Percentiles rank a stretch among this genome's conserved stretches.
These are phyloP conservation scores for Penstemon barbatus DNA, from an alignment of 257 asterid species.

Conservation along the genomic window DNA sequence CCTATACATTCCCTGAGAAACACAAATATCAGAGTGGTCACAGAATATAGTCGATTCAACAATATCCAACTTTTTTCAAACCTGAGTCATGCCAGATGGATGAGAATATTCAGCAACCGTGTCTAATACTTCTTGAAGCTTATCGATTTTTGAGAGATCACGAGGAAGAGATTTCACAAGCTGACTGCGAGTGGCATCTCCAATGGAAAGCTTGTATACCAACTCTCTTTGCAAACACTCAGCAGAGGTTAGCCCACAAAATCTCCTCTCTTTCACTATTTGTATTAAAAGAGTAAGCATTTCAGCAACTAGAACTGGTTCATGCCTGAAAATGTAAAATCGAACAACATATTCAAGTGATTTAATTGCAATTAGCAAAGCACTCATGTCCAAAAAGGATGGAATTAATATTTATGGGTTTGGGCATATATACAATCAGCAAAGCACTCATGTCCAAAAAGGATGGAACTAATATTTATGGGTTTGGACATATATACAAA, in stretches of 20 bases:
- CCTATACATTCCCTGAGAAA: conserved; percentile 83
- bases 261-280: conserved; percentile 87
- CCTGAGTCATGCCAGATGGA: conserved; percentile 98
- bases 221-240: conserved; percentile 57
- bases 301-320: conserved; percentile 72
- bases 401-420: background rate
- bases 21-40: conserved; percentile 28
- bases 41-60: background rate
- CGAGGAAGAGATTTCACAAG: conserved; percentile 88
- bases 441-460: no score
- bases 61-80: conserved; percentile 24
- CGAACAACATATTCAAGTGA: conserved; percentile 15
- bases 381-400: conserved; percentile 7
- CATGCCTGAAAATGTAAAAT: conserved; percentile 63
- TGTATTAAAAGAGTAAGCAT: conserved; percentile 89
- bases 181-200: conserved; percentile 88
- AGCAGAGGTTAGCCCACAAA: conserved; percentile 77
- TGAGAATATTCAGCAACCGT: conserved; percentile 81
- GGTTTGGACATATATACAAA: no score
- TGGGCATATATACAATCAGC: no score
- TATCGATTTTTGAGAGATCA: conserved; percentile 75
- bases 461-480: no score
- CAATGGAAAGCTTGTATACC: conserved; percentile 33
- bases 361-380: conserved; percentile 6
- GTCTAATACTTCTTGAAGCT: conserved; percentile 78